Evolutionary conservation across 805 yeast species (phyloP), one percentile per base, ranked within the genome.

Genomic region (Monosporozyma siamensis): DNA sequence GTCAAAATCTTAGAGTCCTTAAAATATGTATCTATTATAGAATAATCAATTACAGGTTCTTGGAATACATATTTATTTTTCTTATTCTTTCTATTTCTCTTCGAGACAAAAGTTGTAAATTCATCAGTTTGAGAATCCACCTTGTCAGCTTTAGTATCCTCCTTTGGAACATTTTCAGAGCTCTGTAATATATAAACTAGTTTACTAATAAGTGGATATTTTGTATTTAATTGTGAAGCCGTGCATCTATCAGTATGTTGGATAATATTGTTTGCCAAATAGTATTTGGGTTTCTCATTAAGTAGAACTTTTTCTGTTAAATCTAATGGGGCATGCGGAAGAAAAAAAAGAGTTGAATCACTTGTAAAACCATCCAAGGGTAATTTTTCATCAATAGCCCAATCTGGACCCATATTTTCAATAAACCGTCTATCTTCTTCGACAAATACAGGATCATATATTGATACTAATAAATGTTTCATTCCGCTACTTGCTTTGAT

Each of bases 251-350:
- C 80, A 1, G 80, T 75, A 48, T 78, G 82, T 5, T 67, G 66
- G 0, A 69, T 52, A 3, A 77, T 45, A 52, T 78, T 68, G 51
- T 79, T 79, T 5, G 77, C 78, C 15, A 79, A 56, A 35, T 74
- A 47, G 27, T 60, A 52, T n/a, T 34, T 41, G 2, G 81, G 77
- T 26, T 54, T 22, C 18, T 63, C 56, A 0, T 35, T 27, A 2
- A 34, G 34, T 10, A 77, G 40, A 1, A 77, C 47, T 1, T 21
- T n/a, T 32, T 75, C 70, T 1, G 80, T 73, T 14, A 78, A 52
- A 14, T 58, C 66, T 31, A 80, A 59, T 1, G 87, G 85, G 0
- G 89, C 90, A 63, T 84, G 95, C 0, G 94, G 94, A 38, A 84
- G 66, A 53, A 75, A 83, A 56, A 66, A 81, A 2, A 84, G 59